A percentile compares a stretch with the other conserved stretches of the same genome.
Conservation (phyloP, 768 basidiomycete genomes). For the Lepiota subincarnata region DNA sequence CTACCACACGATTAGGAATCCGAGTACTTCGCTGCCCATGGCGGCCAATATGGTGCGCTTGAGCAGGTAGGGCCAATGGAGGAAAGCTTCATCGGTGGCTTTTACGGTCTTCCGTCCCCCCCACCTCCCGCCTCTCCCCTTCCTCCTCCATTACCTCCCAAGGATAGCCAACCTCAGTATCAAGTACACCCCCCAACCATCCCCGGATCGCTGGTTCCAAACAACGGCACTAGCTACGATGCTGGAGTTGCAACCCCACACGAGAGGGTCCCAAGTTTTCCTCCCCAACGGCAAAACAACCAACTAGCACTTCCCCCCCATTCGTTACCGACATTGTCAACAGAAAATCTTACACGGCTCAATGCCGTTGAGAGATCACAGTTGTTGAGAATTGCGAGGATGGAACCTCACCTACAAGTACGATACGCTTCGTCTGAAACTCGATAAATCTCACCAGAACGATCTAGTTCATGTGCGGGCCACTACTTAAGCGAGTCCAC, state of each 20-base stretch:
- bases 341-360: constrained; percentile 44
- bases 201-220: background rate
- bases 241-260: background rate
- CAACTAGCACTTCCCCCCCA: constrained; percentile 13
- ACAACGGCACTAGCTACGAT: background rate
- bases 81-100: constrained; percentile 59
- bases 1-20: constrained; percentile 26
- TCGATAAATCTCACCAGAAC: constrained; percentile 1
- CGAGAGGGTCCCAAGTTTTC: background rate
- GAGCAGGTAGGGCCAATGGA: constrained; percentile 59
- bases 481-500: constrained; percentile 53
- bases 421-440: constrained; percentile 11
- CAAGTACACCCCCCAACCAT: background rate
- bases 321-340: constrained; percentile 28
- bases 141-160: constrained; percentile 47
- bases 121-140: constrained; percentile 31
- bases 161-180: constrained; percentile 31
- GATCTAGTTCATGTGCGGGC: constrained; percentile 81
- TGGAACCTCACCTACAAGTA: constrained; percentile 77
- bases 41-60: constrained; percentile 50
- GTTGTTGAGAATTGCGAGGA: constrained; percentile 52
- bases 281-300: background rate
- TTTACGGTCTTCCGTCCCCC: constrained; percentile 26
- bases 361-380: constrained; percentile 65
- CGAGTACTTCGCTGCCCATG: constrained; percentile 28